Conservation (phyloP, 768 basidiomycete genomes). For the Suillus sp. region DNA sequence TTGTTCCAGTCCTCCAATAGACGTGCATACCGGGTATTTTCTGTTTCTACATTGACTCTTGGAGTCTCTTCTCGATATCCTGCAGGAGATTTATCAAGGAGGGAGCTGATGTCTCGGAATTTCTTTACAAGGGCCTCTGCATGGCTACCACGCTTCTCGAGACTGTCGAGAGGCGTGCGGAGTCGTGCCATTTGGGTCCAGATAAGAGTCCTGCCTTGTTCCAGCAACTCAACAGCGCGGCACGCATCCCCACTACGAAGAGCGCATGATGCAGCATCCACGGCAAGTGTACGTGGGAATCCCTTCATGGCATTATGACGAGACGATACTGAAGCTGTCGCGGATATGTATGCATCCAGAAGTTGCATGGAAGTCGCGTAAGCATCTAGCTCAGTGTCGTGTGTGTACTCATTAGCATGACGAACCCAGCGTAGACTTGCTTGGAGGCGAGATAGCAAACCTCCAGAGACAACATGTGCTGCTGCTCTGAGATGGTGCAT, state of each 20-base stretch:
- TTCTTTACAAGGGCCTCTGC: neutral
- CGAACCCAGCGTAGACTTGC: neutral
- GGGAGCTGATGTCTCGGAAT: neutral
- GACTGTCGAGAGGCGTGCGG: neutral
- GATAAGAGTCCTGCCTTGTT: neutral
- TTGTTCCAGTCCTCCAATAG: conserved; percentile 17
- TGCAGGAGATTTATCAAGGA: neutral
- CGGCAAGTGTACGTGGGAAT: neutral
- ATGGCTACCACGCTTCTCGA: neutral
- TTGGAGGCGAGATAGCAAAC: neutral
- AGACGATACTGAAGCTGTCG: neutral
- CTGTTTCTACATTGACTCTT: neutral
- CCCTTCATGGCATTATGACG: neutral
- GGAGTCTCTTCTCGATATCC: neutral
- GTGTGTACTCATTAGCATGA: neutral
- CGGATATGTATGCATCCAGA: neutral
- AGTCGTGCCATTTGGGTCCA: neutral
- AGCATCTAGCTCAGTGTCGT: neutral
- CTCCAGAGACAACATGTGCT: neutral
- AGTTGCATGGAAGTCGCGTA: neutral
- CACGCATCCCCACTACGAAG: neutral
- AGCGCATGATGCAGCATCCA: neutral
- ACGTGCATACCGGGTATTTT: neutral
- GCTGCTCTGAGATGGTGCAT: neutral
- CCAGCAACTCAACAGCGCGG: neutral